Percentiles rank a stretch among this genome's conserved stretches.
Conservation (phyloP, 768 basidiomycete species). For the Psilocybe subaeruginosa region DNA sequence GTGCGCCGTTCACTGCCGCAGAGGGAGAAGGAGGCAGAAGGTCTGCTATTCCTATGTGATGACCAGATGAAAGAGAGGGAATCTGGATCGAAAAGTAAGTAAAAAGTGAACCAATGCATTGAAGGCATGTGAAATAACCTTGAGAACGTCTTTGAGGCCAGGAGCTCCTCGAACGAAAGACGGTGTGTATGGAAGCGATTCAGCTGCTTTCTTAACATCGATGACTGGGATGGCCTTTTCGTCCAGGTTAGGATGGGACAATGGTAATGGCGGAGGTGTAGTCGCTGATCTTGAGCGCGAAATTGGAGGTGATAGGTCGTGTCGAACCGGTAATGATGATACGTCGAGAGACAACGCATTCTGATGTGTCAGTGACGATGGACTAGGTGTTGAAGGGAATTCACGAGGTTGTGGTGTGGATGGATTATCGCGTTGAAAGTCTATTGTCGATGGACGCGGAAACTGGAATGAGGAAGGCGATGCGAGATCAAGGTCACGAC, state of each 20-base stretch:
- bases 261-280: slow-evolving; percentile 32
- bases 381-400: background rate
- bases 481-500: slow-evolving; percentile 29
- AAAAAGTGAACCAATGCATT: background rate
- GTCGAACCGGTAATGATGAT: slow-evolving; percentile 28
- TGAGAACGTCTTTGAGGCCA: slow-evolving; percentile 73
- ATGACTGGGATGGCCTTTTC: slow-evolving; percentile 3
- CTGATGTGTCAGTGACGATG: slow-evolving; percentile 43
- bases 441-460: slow-evolving; percentile 23
- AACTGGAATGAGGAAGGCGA: slow-evolving; percentile 47
- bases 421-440: slow-evolving; percentile 2
- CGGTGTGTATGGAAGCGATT: slow-evolving; percentile 4
- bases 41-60: slow-evolving; percentile 69
- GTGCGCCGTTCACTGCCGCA: slow-evolving; percentile 33
- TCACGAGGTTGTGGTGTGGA: background rate
- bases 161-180: slow-evolving; percentile 41
- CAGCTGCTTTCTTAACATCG: slow-evolving; percentile 13
- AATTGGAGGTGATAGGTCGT: slow-evolving; percentile 34
- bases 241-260: background rate
- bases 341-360: slow-evolving; percentile 61
- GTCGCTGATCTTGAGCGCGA: slow-evolving; percentile 47
- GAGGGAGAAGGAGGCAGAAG: slow-evolving; percentile 71
- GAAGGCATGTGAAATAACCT: slow-evolving; percentile 41
- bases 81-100: slow-evolving; percentile 42
- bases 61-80: slow-evolving; percentile 68